Conservation (phyloP, 148 eudicot genomes). For the Rhododendron kiyosumense region DNA sequence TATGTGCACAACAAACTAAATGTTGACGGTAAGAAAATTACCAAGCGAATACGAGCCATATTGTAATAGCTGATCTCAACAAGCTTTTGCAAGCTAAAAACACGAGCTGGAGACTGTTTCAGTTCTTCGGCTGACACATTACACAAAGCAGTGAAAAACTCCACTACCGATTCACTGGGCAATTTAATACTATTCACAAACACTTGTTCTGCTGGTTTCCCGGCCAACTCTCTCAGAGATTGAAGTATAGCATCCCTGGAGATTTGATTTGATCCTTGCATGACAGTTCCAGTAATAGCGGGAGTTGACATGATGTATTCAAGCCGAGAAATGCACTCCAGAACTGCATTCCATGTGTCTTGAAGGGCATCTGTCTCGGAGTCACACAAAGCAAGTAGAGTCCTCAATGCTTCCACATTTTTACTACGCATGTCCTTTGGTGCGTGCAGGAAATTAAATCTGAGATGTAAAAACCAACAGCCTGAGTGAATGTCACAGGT, state of each 20-base stretch:
- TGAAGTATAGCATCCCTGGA: constrained; percentile 88
- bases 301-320: constrained; percentile 79
- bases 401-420: constrained; percentile 95
- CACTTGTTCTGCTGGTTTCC: constrained; percentile 89
- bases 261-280: constrained; percentile 94
- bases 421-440: constrained; percentile 95
- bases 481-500: background rate
- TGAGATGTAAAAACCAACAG: constrained; percentile 28
- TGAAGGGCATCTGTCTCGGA: constrained; percentile 81
- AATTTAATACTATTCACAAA: constrained; percentile 81
- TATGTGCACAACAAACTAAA: background rate
- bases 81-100: constrained; percentile 92
- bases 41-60: constrained; percentile 98
- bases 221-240: constrained; percentile 79
- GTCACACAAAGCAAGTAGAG: constrained; percentile 64
- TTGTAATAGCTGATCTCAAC: no score
- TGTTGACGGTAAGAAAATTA: constrained; percentile 32
- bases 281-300: constrained; percentile 70
- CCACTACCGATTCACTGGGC: constrained; percentile 91
- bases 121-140: constrained; percentile 89
- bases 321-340: constrained; percentile 92
- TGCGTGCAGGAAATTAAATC: constrained; percentile 92
- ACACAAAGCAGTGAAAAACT: constrained; percentile 92
- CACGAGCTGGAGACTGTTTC: constrained; percentile 89
- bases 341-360: constrained; percentile 91